Evolutionary conservation across 2,329 filamentous ascomycete genomes (phyloP), one percentile per base, ranked within the genome.

Genomic region (Alternaria novae-zelandiae): DNA sequence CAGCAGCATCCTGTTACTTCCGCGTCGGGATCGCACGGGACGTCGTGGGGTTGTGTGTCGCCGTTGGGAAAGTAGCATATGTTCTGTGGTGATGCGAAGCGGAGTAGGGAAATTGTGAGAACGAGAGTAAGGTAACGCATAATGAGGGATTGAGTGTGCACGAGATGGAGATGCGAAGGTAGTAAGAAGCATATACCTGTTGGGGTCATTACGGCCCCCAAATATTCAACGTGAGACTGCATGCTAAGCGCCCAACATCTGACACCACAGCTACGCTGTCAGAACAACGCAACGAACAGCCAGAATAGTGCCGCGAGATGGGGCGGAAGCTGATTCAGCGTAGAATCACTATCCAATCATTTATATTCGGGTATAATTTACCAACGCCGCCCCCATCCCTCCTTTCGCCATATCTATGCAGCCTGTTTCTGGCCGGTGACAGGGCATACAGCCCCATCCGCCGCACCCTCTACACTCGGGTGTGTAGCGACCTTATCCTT

Each of bases 401-500:
- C 28, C 6, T 1, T 57, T 12, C 13, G 15, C 12, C 2, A 13
- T 15, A 36, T 50, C 25, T 70, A 70, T 9, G 69, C 68, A 55
- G 57, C 54, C 23, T 72, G 71, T 54, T 69, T 73, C 63, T 75
- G 73, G 7, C 80, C 80, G 21, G 79, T 81, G 57, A 83, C 81
- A 10, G 82, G 82, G 66, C 82, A 83, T 53, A 82, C 79, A 10
- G 74, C 70, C 2, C 72, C 80, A 20, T 78, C 66, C n/a, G 74
- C 74, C 15, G 79, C 78, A 5, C 74, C 73, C 44, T 77, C 61
- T n/a, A 83, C 80, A 47, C 66, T 75, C 10, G 81, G 81, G 65
- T 83, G 82, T 54, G 69, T 70, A 44, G 77, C 72, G 10, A 83
- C 79, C 72, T 83, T 83, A 8, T 73, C 70, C 75, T 80, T 76